phyloP scores from a whole-genome alignment of 139 green algal species.

The Chlorella sp. region DNA sequence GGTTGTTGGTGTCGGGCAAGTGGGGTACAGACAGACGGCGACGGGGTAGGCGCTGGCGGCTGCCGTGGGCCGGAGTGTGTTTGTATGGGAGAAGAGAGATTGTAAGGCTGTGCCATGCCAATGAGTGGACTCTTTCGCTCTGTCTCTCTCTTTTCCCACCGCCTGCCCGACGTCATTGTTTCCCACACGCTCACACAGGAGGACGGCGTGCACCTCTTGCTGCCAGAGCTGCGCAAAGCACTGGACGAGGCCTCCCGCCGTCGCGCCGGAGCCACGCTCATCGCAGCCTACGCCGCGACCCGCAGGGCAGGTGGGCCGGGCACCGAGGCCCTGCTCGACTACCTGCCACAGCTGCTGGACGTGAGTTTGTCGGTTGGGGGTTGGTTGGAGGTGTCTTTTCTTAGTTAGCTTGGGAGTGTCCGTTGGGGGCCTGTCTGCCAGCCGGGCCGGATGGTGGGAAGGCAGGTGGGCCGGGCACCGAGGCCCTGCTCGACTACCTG shows the following conservation, averaged over 20 bases:
- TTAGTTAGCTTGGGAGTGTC: neutral
- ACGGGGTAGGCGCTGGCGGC: neutral
- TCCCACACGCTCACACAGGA: slow-evolving; percentile 29
- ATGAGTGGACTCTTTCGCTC: too few relatives aligned
- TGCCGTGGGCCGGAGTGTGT: neutral
- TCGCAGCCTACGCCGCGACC: slow-evolving; percentile 11
- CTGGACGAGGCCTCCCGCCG: slow-evolving; percentile 54
- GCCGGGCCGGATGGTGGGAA: neutral
- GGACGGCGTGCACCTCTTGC: slow-evolving; percentile 66
- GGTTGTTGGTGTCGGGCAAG: too few relatives aligned
- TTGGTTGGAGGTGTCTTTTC: neutral
- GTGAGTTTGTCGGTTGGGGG: slow-evolving; percentile 1
- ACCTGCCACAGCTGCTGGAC: slow-evolving; percentile 28
- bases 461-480: neutral
- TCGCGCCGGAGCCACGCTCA: slow-evolving; percentile 9
- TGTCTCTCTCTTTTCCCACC: neutral
- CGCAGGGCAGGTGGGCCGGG: neutral
- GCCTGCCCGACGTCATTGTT: neutral
- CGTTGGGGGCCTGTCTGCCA: neutral
- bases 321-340: slow-evolving; percentile 24
- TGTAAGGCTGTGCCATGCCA: too few relatives aligned
- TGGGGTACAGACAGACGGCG: too few relatives aligned
- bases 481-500: slow-evolving; percentile 16
- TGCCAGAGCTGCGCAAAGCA: slow-evolving; percentile 62
- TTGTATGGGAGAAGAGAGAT: neutral